Evolutionary conservation across 2,329 filamentous ascomycete genomes (phyloP), one percentile per base, ranked within the genome.

Genomic region (Diplocarpon mali): DNA sequence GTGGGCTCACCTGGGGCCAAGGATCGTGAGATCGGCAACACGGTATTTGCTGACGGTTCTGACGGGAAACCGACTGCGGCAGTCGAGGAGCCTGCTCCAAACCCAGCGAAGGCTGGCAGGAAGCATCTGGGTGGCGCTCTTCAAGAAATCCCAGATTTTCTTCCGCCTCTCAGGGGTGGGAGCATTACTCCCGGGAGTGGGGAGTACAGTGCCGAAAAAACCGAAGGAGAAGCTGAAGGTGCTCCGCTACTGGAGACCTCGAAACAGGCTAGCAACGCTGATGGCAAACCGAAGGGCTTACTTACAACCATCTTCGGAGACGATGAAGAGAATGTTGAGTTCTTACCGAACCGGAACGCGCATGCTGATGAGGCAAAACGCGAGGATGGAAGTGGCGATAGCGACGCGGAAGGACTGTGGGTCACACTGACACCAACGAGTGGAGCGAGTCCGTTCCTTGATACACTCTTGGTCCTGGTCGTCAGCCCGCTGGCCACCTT

Each of bases 401-500:
- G 71, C 31, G 68, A 70, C 11, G 80, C 80, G 52, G 80, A 92
- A 56, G 90, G 88, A 2, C 75, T 98, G 4, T 96, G 88, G 88
- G 87, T 98, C n/a, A 95, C 92, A 7, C 78, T 98, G 44, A 92
- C 87, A 1, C 92, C 89, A 1, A 89, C 88, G 0, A 90, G 79
- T 64, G 90, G 87, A 51, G 83, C 84, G 5, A 93, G 83, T 55
- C 89, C 92, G 0, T 95, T 98, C 67, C 89, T 96, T 55, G 92
- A 98, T 61, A 96, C 90, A 0, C 73, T 98, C 2, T 71, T 96
- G n/a, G 88, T 98, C 8, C 71, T 98, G n/a, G 88, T 98, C 28
- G 80, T 96, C 43, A 95, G 89, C 58, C 92, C 92, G 7, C 67
- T 98, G 12, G 81, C 96, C 42, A 96, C 92, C 1, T 67, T 98